Evolutionary conservation across 345 rosid species (phyloP).

Genomic region (Pelargonium nanum): DNA sequence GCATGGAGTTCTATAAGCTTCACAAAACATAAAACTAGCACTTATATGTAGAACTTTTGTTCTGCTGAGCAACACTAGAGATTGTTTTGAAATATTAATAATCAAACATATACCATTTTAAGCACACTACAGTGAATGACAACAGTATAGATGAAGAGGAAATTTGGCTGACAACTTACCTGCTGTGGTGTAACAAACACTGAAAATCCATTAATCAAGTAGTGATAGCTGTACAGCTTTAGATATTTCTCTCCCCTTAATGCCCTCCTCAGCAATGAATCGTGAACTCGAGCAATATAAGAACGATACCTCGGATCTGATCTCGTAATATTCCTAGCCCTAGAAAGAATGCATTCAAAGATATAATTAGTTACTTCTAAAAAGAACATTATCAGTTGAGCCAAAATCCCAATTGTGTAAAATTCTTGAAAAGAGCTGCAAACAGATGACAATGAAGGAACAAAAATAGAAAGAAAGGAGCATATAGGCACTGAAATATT

Average conservation of each 20-base stretch:
- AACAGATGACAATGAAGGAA: not conserved
- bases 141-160: conserved; percentile 10
- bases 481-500: not conserved
- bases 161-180: conserved; percentile 32
- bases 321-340: conserved; percentile 41
- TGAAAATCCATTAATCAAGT: conserved; percentile 89
- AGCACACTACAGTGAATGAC: not conserved
- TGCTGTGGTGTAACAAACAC: conserved; percentile 72
- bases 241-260: conserved; percentile 73
- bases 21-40: not conserved
- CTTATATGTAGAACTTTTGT: not conserved
- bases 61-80: not conserved
- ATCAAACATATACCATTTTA: not conserved
- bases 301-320: conserved; percentile 34
- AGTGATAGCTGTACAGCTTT: conserved; percentile 90
- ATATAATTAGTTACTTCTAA: conserved; percentile 7
- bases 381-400: conserved; percentile 1
- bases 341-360: conserved; percentile 14
- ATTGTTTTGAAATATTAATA: too few species aligned
- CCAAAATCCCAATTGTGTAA: not conserved
- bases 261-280: conserved; percentile 54
- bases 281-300: conserved; percentile 61
- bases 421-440: not conserved
- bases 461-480: not conserved
- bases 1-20: not conserved